A percentile compares a stretch with the other conserved stretches of the same genome.
Conservation (phyloP, 2,329 filamentous ascomycete species). For the Penicillium sp. region DNA sequence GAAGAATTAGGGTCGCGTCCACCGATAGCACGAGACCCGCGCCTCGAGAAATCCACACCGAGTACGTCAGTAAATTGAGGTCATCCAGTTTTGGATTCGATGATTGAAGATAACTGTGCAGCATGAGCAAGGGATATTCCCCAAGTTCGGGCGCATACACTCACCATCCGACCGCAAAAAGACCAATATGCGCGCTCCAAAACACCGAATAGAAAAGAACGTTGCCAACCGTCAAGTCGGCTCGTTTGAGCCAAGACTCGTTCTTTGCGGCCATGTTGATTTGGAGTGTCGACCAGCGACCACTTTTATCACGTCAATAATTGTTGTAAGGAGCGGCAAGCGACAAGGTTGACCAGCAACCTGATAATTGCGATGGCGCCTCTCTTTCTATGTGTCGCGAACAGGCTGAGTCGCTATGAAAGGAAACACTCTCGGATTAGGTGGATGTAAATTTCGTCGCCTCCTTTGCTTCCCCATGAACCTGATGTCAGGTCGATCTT, state of each 20-base stretch:
- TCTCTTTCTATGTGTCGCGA: too few relatives aligned
- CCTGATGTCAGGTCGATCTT: too few relatives aligned
- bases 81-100: constrained; percentile 61
- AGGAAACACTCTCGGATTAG: too few relatives aligned
- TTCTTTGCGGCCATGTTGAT: constrained; percentile 13
- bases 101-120: constrained; percentile 69
- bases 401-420: too few relatives aligned
- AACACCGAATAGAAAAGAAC: constrained; percentile 75
- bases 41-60: constrained; percentile 93
- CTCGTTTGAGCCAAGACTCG: constrained; percentile 20
- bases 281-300: constrained; percentile 27
- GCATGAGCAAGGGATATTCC: constrained; percentile 19
- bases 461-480: constrained; percentile 19
- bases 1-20: constrained; percentile 78
- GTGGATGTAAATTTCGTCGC: too few relatives aligned
- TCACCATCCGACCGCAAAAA: constrained; percentile 85
- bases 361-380: too few relatives aligned
- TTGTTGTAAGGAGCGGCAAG: constrained; percentile 17
- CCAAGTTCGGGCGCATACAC: constrained; percentile 25
- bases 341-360: constrained; percentile 21
- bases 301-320: constrained; percentile 6
- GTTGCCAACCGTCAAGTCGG: constrained; percentile 65
- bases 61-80: constrained; percentile 76
- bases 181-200: constrained; percentile 67
- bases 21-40: constrained; percentile 79